Base-by-base conservation (phyloP, 306 rosid species). In the Acacia acuminata region DNA sequence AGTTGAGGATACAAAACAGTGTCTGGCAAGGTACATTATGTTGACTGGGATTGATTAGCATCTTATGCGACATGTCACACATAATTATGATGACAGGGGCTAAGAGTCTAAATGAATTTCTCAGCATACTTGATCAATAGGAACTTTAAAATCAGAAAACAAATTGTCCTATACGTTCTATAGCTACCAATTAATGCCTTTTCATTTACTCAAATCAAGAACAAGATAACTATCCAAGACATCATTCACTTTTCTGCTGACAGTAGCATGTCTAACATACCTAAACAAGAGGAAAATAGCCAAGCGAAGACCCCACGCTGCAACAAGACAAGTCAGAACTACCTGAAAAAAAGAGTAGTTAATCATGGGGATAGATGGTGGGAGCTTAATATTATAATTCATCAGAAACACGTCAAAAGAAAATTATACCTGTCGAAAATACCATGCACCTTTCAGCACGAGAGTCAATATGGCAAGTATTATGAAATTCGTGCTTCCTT, bases 401-500 rank as follows among this genome's bases (percentile, higher is more conserved):
- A 40, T 24, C 55, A 40, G 55, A 56, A n/a, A 76, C 6, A 64
- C 8, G 51, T 7, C 30, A 67, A 78, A 58, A 63, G 30, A 47
- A 50, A 79, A 64, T 10, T 55, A 44, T 84, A 93, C 99, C 98
- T 94, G 97, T 82, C 99, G 91, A 76, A 96, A 94, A 82, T 94
- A 79, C 97, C 97, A 92, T 5, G 94, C 56, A 8, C 86, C 97
- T 71, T 92, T 94, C 64, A 96, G 83, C 32, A 89, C 71, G 66
- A 96, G 80, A 44, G 99, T 94, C 87, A 96, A 80, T 51, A 94
- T n/a, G 25, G 94, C 97, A 81, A 94, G 74, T 50, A 96, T 89
- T 14, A 94, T 71, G 90, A 96, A 96, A 85, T 96, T 94, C 32
- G 99, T 94, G 85, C 97, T 92, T 83, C 99, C 99, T 96, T 45